Evolutionary conservation across 75 land plant species (phyloP).

Genomic region (Adiantum capillusveneris): DNA sequence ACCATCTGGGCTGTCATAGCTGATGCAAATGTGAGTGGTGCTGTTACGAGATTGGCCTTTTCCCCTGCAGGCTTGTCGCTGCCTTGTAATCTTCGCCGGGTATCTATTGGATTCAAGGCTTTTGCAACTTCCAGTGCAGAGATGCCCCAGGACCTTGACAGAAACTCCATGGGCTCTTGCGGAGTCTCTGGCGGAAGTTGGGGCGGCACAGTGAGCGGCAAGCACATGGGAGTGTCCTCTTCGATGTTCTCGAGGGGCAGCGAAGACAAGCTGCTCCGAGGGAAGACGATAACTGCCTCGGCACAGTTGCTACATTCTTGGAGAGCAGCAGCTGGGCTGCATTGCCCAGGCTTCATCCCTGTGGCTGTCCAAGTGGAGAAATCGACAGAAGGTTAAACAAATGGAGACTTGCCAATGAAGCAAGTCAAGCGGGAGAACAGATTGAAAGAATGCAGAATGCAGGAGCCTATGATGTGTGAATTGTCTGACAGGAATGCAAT

Average conservation of each 20-base stretch:
- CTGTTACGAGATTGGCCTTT: constrained; percentile 10
- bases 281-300: not conserved
- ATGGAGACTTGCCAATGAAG: no score
- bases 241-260: constrained; percentile 51
- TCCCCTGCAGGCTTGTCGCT: constrained; percentile 8
- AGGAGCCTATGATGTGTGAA: no score
- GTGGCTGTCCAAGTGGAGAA: no score
- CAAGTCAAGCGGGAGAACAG: no score
- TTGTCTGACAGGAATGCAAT: no score
- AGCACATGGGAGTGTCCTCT: constrained; percentile 40
- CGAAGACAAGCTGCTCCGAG: constrained; percentile 6
- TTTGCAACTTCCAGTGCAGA: constrained; percentile 71
- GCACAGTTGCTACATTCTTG: no score
- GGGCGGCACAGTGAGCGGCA: constrained; percentile 18
- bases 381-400: no score
- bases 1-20: constrained; percentile 79
- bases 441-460: no score
- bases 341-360: not conserved
- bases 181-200: constrained; percentile 72
- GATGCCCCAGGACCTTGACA: constrained; percentile 82
- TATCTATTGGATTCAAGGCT: constrained; percentile 33
- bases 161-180: constrained; percentile 91
- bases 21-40: constrained; percentile 67
- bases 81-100: constrained; percentile 9
- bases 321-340: no score